phyloP scores from a whole-genome alignment of 1,139 yeast genomes.

The Saccharomyces uvarum region DNA sequence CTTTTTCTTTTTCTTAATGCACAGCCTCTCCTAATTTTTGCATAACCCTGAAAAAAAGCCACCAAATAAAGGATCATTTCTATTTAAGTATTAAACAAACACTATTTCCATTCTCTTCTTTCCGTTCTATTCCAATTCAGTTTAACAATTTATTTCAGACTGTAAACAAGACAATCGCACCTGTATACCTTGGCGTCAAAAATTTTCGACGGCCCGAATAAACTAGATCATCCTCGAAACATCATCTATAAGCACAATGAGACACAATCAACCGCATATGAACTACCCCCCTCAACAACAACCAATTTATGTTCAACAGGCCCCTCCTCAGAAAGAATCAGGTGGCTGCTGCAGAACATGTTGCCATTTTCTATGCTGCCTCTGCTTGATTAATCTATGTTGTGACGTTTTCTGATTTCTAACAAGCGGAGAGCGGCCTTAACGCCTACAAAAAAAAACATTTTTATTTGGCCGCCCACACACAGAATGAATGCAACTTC shows the following conservation, averaged over 20 bases:
- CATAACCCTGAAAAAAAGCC: not conserved
- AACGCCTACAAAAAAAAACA: not conserved
- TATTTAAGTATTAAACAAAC: not conserved
- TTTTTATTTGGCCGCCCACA: no score
- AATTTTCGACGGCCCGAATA: not conserved
- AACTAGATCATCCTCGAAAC: not conserved
- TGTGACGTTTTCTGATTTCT: not conserved
- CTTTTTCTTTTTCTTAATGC: not conserved
- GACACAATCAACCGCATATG: conserved; percentile 1
- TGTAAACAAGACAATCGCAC: not conserved
- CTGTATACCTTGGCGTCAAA: not conserved
- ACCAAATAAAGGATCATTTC: not conserved
- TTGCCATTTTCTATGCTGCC: conserved; percentile 9
- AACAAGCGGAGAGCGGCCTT: not conserved
- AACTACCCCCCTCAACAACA: conserved; percentile 2
- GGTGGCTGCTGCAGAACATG: conserved; percentile 7
- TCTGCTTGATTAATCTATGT: conserved; percentile 6
- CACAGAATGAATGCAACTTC: no score
- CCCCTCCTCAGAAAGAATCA: conserved; percentile 5
- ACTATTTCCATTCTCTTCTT: not conserved
- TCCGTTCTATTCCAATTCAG: not conserved
- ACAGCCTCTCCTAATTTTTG: not conserved
- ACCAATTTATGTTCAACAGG: conserved; percentile 12
- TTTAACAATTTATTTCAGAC: not conserved
- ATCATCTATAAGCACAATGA: not conserved